phyloP scores from a whole-genome alignment of 306 rosid species.

The Vicia villosa region DNA sequence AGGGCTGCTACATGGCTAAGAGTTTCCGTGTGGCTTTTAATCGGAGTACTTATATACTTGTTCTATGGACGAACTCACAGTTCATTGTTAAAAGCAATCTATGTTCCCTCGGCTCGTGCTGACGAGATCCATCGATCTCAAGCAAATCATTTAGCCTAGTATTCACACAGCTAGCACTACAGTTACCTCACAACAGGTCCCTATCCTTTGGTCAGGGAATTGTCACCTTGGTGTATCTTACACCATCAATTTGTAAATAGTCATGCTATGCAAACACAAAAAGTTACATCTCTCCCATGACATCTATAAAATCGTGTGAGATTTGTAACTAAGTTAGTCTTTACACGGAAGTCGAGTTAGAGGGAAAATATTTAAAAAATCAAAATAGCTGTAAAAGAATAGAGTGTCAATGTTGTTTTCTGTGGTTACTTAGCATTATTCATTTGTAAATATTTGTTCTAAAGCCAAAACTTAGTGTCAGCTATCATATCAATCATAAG shows the following conservation, averaged over 20 bases:
- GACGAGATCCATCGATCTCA: constrained; percentile 49
- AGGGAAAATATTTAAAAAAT: too few species aligned
- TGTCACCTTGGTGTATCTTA: constrained; percentile 13
- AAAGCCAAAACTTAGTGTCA: too few species aligned
- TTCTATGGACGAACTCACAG: constrained; percentile 70
- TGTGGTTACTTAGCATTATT: too few species aligned
- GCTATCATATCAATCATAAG: too few species aligned
- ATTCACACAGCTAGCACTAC: background rate
- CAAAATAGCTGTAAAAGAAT: too few species aligned
- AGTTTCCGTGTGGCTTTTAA: constrained; percentile 56
- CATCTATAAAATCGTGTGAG: too few species aligned
- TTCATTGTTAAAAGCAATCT: constrained; percentile 60
- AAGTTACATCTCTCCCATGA: too few species aligned
- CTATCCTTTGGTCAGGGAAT: constrained; percentile 14
- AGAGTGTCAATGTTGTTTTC: too few species aligned
- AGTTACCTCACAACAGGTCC: constrained; percentile 2
- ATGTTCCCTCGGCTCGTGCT: constrained; percentile 56
- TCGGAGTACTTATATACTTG: constrained; percentile 56
- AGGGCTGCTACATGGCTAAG: constrained; percentile 67
- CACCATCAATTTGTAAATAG: constrained; percentile 31
- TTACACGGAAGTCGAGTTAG: too few species aligned
- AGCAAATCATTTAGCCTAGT: constrained; percentile 41
- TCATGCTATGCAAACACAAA: background rate
- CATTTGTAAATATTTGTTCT: too few species aligned
- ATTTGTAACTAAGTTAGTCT: too few species aligned